A percentile compares a stretch with the other conserved stretches of the same genome.
These are phyloP conservation scores for Apiospora kogelbergensis DNA, from an alignment of 2,329 filamentous ascomycete species.

Conservation along the genomic window DNA sequence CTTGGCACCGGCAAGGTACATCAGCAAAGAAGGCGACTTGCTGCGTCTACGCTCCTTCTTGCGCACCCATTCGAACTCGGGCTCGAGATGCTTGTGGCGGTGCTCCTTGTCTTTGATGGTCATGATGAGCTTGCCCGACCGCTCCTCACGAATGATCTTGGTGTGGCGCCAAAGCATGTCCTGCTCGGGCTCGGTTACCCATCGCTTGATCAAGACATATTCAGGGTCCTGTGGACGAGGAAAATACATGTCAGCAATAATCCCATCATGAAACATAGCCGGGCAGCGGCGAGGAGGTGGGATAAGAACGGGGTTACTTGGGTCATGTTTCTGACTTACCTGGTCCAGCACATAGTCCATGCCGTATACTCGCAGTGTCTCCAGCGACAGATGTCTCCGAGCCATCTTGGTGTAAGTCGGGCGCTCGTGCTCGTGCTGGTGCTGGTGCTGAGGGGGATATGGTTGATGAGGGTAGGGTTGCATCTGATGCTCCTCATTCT, in stretches of 20 bases:
- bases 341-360: conserved; percentile 59
- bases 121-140: conserved; percentile 43
- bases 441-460: conserved; percentile 6
- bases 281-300: not conserved
- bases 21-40: conserved; percentile 55
- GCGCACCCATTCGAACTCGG: conserved; percentile 57
- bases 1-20: conserved; percentile 56
- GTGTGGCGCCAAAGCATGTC: conserved; percentile 74
- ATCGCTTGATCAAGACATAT: conserved; percentile 71
- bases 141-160: conserved; percentile 58
- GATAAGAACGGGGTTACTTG: not conserved
- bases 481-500: conserved; percentile 33
- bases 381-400: conserved; percentile 59
- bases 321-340: conserved; percentile 41
- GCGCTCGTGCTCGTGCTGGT: conserved; percentile 28
- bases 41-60: conserved; percentile 58
- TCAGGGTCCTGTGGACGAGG: conserved; percentile 54
- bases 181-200: conserved; percentile 71
- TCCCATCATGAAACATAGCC: not conserved
- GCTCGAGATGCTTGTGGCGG: conserved; percentile 33
- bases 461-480: not conserved
- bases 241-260: not conserved
- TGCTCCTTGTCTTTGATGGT: conserved; percentile 44
- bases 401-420: conserved; percentile 66
- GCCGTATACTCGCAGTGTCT: conserved; percentile 55